Evolutionary conservation across 2,329 filamentous ascomycete genomes (phyloP), one percentile per base, ranked within the genome.

Genomic region (Teratosphaeria gauchensis): DNA sequence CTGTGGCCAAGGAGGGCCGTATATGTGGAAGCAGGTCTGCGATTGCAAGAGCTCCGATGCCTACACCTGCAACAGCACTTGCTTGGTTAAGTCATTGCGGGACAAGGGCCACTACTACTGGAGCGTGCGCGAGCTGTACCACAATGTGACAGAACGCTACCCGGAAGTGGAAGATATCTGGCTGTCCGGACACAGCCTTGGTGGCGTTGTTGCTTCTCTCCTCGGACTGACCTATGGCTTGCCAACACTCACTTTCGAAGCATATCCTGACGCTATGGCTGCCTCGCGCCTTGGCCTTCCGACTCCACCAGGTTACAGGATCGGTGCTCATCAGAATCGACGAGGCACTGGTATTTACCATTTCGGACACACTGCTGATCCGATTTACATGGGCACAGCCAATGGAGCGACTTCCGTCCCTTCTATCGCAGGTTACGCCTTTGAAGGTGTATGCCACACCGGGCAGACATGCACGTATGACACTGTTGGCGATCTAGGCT

Each of bases 351-450:
- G 90, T 12, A 81, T 88, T 0, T 95, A 85, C 69, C 94, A 99
- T 73, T 92, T 96, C 71, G 94, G 94, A 3, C 92, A 97, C 69
- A 97, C 91, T 0, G 94, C 94, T 0, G 94, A 99, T 73, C 94
- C 94, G 0, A 86, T 99, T 35, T 99, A 87, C 69, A 92, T 96
- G 77, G 94, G 94, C 33, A 89, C 87, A 0, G 97, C 94, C 75
- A 96, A 96, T 68, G 89, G 89, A 33, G 90, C 89, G 2, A 91
- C 89, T 1, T 92, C 92, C 2, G 85, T 87, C 11, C 97, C 94
- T 73, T 94, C 92, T 0, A 85, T 95, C 68, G 92, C 86, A 1
- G 94, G 94, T 0, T 99, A 97, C 71, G 92, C 94, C 1, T 82
- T 99, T 79, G 91, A 99, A 74, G 88, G 90, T 12, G 81, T 86